Conservation (phyloP, 2,329 filamentous ascomycete species). For the Neofusicoccum cordaticola region DNA sequence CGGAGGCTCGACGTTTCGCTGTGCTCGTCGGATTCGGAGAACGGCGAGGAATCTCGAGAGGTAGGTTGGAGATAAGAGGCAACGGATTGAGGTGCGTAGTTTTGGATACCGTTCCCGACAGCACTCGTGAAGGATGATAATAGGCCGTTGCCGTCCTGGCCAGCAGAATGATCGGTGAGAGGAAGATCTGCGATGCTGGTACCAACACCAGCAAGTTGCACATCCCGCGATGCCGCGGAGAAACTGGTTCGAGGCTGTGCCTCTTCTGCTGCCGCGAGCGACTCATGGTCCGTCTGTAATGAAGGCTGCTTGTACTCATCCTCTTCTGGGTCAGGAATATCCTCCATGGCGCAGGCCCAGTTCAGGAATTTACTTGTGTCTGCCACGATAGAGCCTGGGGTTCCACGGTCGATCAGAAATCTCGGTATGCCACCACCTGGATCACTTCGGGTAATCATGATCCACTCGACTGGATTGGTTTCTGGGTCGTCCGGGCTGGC, state of each 20-base stretch:
- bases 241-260: conserved; percentile 18
- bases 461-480: conserved; percentile 74
- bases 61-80: conserved; percentile 11
- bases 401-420: conserved; percentile 88
- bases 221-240: conserved; percentile 33
- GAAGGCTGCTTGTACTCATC: conserved; percentile 19
- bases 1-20: conserved; percentile 20
- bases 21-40: conserved; percentile 24
- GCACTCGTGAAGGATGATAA: not conserved
- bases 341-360: conserved; percentile 63
- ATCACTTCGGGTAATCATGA: conserved; percentile 88
- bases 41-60: conserved; percentile 23
- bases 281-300: not conserved
- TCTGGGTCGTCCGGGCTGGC: conserved; percentile 45
- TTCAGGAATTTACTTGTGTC: conserved; percentile 80
- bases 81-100: conserved; percentile 17
- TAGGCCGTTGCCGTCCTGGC: conserved; percentile 19
- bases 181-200: conserved; percentile 30
- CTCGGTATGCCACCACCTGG: conserved; percentile 84
- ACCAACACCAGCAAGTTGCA: conserved; percentile 36
- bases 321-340: conserved; percentile 37
- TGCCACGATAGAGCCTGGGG: conserved; percentile 72
- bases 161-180: conserved; percentile 24
- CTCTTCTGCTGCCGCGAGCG: not conserved
- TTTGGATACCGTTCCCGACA: conserved; percentile 11